These are phyloP conservation scores for Cyberlindnera mrakii DNA, from an alignment of 805 yeast genomes.

Conservation along the genomic window DNA sequence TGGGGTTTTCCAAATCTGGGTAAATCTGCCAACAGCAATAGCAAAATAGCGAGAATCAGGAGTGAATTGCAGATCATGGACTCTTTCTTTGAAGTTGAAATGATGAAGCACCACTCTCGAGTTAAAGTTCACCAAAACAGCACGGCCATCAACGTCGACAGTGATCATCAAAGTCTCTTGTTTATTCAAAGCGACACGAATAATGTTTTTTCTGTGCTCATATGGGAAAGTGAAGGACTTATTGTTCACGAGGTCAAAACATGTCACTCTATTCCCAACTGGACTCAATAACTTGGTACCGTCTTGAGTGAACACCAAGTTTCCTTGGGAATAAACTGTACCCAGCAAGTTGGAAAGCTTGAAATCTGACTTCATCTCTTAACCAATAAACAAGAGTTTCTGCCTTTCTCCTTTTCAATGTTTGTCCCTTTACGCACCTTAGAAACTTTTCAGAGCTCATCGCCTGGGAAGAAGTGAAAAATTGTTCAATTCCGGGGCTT, in stretches of 20 bases:
- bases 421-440: not conserved
- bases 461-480: conserved; percentile 4
- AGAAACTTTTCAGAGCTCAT: conserved; percentile 12
- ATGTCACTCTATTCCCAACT: conserved; percentile 88
- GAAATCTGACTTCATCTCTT: conserved; percentile 77
- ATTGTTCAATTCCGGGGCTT: no score
- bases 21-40: conserved; percentile 69
- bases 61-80: conserved; percentile 71
- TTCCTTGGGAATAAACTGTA: conserved; percentile 93
- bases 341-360: conserved; percentile 85
- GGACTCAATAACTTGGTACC: conserved; percentile 84
- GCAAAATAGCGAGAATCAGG: conserved; percentile 89
- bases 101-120: conserved; percentile 86
- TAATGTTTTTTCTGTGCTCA: conserved; percentile 84
- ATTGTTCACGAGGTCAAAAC: conserved; percentile 79
- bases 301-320: conserved; percentile 76
- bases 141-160: conserved; percentile 89
- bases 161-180: conserved; percentile 77
- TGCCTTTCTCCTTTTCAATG: not conserved
- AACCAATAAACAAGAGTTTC: not conserved
- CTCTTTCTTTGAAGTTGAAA: conserved; percentile 83
- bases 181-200: conserved; percentile 72
- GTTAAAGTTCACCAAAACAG: conserved; percentile 79
- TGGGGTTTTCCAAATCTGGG: conserved; percentile 95
- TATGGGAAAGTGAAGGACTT: conserved; percentile 85